Percentiles rank a stretch among this genome's conserved stretches.
These are phyloP conservation scores for Vavraia culicis DNA, from an alignment of 371 early-diverging fungal genomes.

Conservation along the genomic window DNA sequence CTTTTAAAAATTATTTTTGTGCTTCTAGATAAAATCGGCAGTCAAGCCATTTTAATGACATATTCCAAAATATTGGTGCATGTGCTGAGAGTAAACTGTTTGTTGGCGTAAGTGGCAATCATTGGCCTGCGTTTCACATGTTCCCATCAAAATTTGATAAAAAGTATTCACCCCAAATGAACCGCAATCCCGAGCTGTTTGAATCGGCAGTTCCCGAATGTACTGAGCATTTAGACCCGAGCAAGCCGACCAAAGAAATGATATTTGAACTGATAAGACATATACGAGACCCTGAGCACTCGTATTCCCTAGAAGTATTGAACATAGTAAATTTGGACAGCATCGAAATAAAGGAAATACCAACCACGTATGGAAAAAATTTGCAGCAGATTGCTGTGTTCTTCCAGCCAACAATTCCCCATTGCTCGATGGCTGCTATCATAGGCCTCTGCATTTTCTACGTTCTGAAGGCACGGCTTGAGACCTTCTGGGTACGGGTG, in stretches of 20 bases:
- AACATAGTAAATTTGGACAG: conserved; percentile 31
- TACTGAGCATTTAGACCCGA: too few species aligned
- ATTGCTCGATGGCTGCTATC: conserved; percentile 95
- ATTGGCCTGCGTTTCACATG: too few species aligned
- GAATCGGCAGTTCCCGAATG: too few species aligned
- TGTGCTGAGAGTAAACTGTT: too few species aligned
- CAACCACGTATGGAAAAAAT: not conserved
- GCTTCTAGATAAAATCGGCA: too few species aligned
- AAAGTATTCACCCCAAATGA: too few species aligned
- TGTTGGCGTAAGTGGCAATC: too few species aligned
- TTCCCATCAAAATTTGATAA: too few species aligned
- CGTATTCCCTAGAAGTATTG: conserved; percentile 46
- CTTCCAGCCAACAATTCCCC: conserved; percentile 90
- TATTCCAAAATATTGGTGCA: too few species aligned
- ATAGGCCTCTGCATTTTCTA: conserved; percentile 90
- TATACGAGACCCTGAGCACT: conserved; percentile 92
- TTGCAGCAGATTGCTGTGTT: conserved; percentile 18
- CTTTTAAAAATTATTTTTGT: too few species aligned
- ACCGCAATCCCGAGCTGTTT: too few species aligned
- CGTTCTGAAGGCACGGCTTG: conserved; percentile 58
- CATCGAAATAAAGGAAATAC: conserved; percentile 15
- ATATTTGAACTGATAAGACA: conserved; percentile 63
- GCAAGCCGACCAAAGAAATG: conserved; percentile 2
- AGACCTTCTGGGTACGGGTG: conserved; percentile 55
- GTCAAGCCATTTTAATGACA: too few species aligned